A percentile compares a stretch with the other conserved stretches of the same genome.
phyloP scores from a whole-genome alignment of 2,329 filamentous ascomycete species.

The Xylariomycetidae sp. region DNA sequence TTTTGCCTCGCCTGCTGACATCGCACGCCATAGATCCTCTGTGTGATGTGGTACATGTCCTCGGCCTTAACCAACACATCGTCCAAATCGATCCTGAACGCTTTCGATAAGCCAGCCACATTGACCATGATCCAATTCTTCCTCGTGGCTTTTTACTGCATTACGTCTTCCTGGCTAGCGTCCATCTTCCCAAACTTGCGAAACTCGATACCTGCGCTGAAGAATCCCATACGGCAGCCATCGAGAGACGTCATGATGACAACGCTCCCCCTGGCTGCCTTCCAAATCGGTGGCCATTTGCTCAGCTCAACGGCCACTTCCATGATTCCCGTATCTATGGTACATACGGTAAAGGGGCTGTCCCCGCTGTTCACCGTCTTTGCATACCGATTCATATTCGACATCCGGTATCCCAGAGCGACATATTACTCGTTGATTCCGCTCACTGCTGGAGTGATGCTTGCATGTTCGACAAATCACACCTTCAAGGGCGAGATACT shows the following conservation, averaged over 20 bases:
- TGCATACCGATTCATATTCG: slow-evolving; percentile 84
- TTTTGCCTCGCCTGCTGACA: slow-evolving; percentile 19
- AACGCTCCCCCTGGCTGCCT: slow-evolving; percentile 85
- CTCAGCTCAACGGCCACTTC: slow-evolving; percentile 90
- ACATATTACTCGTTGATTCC: slow-evolving; percentile 91
- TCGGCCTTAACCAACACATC: slow-evolving; percentile 96
- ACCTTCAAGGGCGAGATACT: slow-evolving; percentile 78
- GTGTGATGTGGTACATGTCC: slow-evolving; percentile 88
- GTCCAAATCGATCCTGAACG: slow-evolving; percentile 92
- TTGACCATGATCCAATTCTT: slow-evolving; percentile 91
- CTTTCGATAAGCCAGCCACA: slow-evolving; percentile 84
- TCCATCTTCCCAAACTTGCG: slow-evolving; percentile 67
- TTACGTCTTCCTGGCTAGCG: slow-evolving; percentile 73
- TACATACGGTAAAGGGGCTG: slow-evolving; percentile 97
- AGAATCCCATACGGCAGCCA: slow-evolving; percentile 77
- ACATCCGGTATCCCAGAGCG: slow-evolving; percentile 79
- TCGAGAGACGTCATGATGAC: slow-evolving; percentile 77
- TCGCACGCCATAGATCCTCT: slow-evolving; percentile 60
- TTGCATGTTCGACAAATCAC: slow-evolving; percentile 84
- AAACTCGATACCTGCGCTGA: slow-evolving; percentile 69
- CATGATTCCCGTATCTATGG: slow-evolving; percentile 91
- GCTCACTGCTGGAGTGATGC: slow-evolving; percentile 87
- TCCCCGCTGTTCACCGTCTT: slow-evolving; percentile 93
- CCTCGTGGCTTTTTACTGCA: slow-evolving; percentile 84
- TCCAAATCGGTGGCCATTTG: slow-evolving; percentile 91